These are phyloP conservation scores for Ceratorhiza oryzae-sativae DNA, from an alignment of 1,284 basidiomycete species.

Conservation along the genomic window DNA sequence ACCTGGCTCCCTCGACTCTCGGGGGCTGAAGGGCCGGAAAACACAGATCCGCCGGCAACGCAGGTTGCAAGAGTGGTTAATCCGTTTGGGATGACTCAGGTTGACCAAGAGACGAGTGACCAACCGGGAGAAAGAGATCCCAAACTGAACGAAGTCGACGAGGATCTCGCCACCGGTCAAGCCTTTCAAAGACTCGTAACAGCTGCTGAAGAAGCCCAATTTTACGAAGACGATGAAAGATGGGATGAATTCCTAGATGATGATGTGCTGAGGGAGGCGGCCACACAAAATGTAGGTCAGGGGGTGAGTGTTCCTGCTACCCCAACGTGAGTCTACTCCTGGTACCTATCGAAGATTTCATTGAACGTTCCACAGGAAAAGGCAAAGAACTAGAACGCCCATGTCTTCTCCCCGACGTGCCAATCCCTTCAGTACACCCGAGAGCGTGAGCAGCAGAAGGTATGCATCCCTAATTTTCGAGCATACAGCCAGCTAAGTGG, in stretches of 20 bases:
- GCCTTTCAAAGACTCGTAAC: conserved; percentile 58
- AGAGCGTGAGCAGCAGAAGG: conserved; percentile 23
- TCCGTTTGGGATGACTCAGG: conserved; percentile 32
- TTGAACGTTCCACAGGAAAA: background rate
- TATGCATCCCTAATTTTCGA: background rate
- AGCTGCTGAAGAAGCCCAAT: conserved; percentile 45
- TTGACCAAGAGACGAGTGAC: conserved; percentile 44
- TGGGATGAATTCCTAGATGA: conserved; percentile 33
- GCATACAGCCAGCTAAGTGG: background rate
- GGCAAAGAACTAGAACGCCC: conserved; percentile 14
- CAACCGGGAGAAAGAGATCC: conserved; percentile 3
- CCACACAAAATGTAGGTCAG: background rate
- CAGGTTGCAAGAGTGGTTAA: conserved; percentile 16
- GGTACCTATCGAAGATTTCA: background rate
- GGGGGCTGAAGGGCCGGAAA: conserved; percentile 1
- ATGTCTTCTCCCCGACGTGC: conserved; percentile 7
- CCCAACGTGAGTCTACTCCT: conserved; percentile 6
- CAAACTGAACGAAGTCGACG: conserved; percentile 59
- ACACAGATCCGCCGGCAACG: background rate
- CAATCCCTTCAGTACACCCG: conserved; percentile 19
- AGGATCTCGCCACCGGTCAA: conserved; percentile 61
- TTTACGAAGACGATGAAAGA: conserved; percentile 27
- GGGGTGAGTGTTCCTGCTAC: conserved; percentile 25
- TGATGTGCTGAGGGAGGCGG: conserved; percentile 21
- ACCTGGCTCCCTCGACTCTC: conserved; percentile 59